Percentiles rank a stretch among this genome's conserved stretches.
These are phyloP conservation scores for Tulasnella sp. DNA, from an alignment of 768 basidiomycete species.

Conservation along the genomic window DNA sequence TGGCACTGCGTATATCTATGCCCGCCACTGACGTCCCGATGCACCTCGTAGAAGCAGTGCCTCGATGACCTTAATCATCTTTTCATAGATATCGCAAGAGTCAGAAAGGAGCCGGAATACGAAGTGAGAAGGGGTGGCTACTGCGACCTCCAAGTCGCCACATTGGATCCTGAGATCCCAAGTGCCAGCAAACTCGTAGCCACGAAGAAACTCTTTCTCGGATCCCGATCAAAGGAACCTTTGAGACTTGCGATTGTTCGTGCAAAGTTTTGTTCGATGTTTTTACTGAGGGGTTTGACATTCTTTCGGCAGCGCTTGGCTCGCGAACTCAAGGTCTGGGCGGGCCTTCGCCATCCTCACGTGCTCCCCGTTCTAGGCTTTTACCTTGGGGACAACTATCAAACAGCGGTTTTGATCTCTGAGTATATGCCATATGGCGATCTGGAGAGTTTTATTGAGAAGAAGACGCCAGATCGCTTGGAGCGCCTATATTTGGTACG, in stretches of 20 bases:
- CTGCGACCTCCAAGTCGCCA: not conserved
- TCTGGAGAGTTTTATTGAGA: not conserved
- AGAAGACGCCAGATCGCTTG: not conserved
- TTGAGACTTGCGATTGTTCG: not conserved
- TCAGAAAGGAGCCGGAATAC: not conserved
- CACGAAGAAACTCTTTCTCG: not conserved
- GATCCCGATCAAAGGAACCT: not conserved
- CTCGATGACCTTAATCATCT: not conserved
- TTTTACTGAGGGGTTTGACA: not conserved
- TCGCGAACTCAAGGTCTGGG: slow-evolving; percentile 8
- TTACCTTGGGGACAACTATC: not conserved
- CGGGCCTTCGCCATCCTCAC: not conserved
- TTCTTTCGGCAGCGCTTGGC: not conserved
- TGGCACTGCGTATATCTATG: too few species aligned
- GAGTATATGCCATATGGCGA: not conserved
- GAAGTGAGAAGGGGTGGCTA: not conserved
- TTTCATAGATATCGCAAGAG: not conserved
- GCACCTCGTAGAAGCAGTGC: not conserved
- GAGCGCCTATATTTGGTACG: not conserved
- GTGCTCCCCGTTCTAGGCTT: not conserved
- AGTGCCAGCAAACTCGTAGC: not conserved
- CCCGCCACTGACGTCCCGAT: too few species aligned
- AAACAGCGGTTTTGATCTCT: not conserved
- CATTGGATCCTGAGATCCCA: not conserved
- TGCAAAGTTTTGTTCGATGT: not conserved